Percentiles rank a stretch among this genome's conserved stretches.
Evolutionary conservation across 768 basidiomycete species (phyloP).

Genomic region (Phlegmacium glaucopus): DNA sequence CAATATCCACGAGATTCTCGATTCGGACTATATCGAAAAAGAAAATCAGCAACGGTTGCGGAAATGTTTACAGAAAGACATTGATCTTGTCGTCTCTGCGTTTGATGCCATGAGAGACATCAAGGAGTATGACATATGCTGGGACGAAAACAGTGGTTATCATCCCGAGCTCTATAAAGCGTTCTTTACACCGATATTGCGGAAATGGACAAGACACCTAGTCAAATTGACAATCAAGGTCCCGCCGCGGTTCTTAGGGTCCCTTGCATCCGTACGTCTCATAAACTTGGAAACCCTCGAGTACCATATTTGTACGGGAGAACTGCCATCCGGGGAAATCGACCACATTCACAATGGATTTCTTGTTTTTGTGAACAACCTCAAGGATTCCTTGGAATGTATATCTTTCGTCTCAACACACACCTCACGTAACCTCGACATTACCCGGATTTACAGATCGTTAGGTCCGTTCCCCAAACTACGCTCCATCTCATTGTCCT

Average conservation of each 20-base stretch:
- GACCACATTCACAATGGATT: constrained; percentile 35
- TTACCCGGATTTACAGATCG: constrained; percentile 33
- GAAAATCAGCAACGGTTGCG: constrained; percentile 28
- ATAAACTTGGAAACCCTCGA: constrained; percentile 33
- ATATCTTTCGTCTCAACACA: constrained; percentile 34
- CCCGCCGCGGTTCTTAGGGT: constrained; percentile 33
- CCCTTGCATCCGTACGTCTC: constrained; percentile 30
- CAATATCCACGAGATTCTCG: constrained; percentile 22
- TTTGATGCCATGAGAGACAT: constrained; percentile 30
- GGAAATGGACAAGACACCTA: constrained; percentile 28
- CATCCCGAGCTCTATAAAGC: constrained; percentile 35
- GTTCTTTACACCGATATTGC: constrained; percentile 34
- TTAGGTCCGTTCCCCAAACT: constrained; percentile 39
- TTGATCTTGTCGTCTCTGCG: constrained; percentile 27
- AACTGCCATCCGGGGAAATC: constrained; percentile 26
- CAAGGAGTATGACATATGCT: constrained; percentile 36
- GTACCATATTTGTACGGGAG: constrained; percentile 32
- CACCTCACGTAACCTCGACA: constrained; percentile 35
- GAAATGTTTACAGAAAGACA: constrained; percentile 36
- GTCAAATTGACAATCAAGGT: constrained; percentile 34
- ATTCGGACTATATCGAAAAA: constrained; percentile 28
- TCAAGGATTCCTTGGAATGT: constrained; percentile 33
- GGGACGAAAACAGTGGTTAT: constrained; percentile 31
- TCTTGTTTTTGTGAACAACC: constrained; percentile 42
- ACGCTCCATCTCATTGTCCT: constrained; percentile 34